A percentile compares a stretch with the other conserved stretches of the same genome.
phyloP scores from a whole-genome alignment of 202 grass and related monocot species.

The Musa balbisiana region DNA sequence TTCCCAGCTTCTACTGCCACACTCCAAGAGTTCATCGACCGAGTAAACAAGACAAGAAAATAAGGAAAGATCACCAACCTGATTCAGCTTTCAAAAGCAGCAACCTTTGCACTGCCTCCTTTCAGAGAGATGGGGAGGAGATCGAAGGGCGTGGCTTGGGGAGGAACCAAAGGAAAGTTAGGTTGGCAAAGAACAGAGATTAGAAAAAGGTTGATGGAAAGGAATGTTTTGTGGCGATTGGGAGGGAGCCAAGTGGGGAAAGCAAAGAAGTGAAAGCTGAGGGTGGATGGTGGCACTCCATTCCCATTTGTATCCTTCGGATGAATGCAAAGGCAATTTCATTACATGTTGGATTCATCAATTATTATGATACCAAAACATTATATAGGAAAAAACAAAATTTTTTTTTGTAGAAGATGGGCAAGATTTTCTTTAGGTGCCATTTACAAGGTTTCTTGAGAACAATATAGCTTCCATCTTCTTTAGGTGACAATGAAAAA shows the following conservation, averaged over 20 bases:
- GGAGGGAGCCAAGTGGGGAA: slow-evolving; percentile 17
- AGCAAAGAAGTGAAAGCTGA: neutral
- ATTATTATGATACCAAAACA: too few species aligned
- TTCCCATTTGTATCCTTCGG: neutral
- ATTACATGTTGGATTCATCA: too few species aligned
- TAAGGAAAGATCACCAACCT: neutral
- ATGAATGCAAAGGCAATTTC: too few species aligned
- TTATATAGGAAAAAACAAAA: too few species aligned
- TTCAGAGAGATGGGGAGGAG: neutral
- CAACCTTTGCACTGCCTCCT: neutral
- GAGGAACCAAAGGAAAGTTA: slow-evolving; percentile 11
- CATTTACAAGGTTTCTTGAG: too few species aligned
- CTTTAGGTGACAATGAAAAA: too few species aligned
- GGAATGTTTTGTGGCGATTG: slow-evolving; percentile 18
- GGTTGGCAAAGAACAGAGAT: slow-evolving; percentile 13
- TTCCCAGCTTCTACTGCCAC: neutral
- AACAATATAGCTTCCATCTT: too few species aligned
- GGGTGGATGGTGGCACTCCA: neutral
- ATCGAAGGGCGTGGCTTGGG: neutral
- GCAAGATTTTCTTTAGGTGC: too few species aligned
- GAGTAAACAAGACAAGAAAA: neutral
- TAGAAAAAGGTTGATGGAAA: slow-evolving; percentile 10
- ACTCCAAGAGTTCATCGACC: neutral
- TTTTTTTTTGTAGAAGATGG: too few species aligned
- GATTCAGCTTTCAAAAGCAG: neutral